These are phyloP conservation scores for Corchorus capsularis DNA, from an alignment of 345 rosid species.

Conservation along the genomic window DNA sequence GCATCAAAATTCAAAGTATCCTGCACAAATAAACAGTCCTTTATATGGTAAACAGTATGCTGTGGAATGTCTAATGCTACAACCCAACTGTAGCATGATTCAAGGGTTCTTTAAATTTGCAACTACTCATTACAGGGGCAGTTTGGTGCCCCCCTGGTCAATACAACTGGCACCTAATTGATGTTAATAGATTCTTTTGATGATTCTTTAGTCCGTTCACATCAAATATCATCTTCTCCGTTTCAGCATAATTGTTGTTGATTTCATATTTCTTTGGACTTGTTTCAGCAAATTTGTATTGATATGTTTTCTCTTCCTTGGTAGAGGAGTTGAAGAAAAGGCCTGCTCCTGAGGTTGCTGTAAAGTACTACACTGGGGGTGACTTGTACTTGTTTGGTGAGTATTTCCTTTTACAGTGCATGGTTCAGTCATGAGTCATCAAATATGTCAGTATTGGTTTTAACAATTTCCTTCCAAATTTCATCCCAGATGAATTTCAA, in stretches of 20 bases:
- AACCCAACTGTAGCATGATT: not conserved
- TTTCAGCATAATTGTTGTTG: not conserved
- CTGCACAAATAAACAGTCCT: not conserved
- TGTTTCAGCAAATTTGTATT: not conserved
- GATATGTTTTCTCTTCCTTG: slow-evolving; percentile 13
- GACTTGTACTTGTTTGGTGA: slow-evolving; percentile 92
- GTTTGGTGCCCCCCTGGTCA: not conserved
- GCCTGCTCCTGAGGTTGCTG: slow-evolving; percentile 92
- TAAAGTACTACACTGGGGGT: slow-evolving; percentile 84
- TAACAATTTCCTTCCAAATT: slow-evolving; percentile 17
- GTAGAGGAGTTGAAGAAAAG: slow-evolving; percentile 78
- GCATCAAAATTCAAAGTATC: not conserved
- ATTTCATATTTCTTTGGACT: not conserved
- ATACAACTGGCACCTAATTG: not conserved
- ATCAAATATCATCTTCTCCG: not conserved
- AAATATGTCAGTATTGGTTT: not conserved
- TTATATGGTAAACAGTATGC: not conserved
- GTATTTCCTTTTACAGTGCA: slow-evolving; percentile 24
- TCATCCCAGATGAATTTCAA: slow-evolving; percentile 86
- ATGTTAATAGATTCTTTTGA: not conserved
- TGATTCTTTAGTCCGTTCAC: not conserved
- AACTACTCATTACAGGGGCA: not conserved
- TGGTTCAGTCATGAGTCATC: not conserved
- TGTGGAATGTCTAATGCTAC: not conserved
- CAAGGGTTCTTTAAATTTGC: not conserved